phyloP scores from a whole-genome alignment of 257 asterid species.

The Petunia axillaris region DNA sequence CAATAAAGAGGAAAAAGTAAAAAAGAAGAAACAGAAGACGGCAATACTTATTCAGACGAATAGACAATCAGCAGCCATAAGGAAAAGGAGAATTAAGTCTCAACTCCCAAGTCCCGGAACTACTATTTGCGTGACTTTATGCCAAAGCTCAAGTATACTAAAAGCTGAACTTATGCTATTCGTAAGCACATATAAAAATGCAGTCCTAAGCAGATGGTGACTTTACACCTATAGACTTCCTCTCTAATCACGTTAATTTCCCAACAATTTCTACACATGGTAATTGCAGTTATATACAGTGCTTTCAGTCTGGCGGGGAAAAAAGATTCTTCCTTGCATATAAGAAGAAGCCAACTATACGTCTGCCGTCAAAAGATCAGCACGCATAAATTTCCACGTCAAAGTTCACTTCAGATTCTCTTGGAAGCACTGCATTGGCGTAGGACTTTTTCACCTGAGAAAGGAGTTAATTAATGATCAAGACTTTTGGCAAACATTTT shows the following conservation, averaged over 20 bases:
- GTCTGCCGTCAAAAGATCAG: slow-evolving; percentile 8
- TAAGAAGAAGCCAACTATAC: neutral
- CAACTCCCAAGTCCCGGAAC: neutral
- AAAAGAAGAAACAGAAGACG: too few species aligned
- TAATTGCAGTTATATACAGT: neutral
- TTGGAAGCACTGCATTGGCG: neutral
- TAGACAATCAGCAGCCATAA: neutral
- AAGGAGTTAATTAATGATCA: neutral
- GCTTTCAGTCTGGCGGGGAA: neutral
- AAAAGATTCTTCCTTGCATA: neutral
- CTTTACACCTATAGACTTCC: slow-evolving; percentile 2
- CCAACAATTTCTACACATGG: neutral
- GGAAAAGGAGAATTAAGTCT: neutral
- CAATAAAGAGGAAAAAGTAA: neutral
- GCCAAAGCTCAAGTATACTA: neutral
- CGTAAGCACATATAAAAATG: slow-evolving; percentile 11
- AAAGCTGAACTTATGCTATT: neutral
- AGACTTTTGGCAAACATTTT: neutral
- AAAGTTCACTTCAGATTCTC: neutral
- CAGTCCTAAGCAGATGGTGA: neutral
- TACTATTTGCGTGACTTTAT: neutral
- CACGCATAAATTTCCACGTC: neutral
- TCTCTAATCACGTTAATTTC: neutral
- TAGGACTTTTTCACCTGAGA: slow-evolving; percentile 16
- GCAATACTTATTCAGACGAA: neutral